phyloP scores from a whole-genome alignment of 2,329 filamentous ascomycete genomes.

The Phyllosticta paracitricarpa region DNA sequence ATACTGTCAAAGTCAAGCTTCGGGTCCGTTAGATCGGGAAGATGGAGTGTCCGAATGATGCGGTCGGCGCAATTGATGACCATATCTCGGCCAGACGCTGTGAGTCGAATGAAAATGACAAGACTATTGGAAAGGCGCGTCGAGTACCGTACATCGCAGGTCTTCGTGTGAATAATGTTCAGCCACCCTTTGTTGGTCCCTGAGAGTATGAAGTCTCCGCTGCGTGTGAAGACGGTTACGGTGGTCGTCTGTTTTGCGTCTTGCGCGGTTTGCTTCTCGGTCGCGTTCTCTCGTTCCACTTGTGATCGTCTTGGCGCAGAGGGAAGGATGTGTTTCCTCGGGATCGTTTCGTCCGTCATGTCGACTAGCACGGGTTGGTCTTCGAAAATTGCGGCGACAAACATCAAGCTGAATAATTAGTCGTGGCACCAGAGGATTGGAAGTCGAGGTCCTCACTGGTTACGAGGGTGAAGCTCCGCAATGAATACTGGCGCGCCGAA shows the following conservation, averaged over 20 bases:
- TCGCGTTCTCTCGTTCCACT: conserved; percentile 58
- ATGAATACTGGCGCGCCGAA: conserved; percentile 93
- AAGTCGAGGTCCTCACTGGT: conserved; percentile 53
- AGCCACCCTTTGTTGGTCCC: conserved; percentile 94
- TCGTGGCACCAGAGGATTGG: neutral
- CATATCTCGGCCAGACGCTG: conserved; percentile 72
- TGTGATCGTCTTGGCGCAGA: conserved; percentile 70
- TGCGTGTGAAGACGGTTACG: conserved; percentile 75
- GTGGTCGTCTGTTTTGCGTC: conserved; percentile 94
- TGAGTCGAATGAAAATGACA: conserved; percentile 78
- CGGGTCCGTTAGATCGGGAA: conserved; percentile 58
- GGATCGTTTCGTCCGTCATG: conserved; percentile 52
- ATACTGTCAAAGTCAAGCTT: conserved; percentile 76
- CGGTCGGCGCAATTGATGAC: conserved; percentile 91
- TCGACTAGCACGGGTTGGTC: conserved; percentile 86
- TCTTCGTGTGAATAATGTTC: conserved; percentile 82
- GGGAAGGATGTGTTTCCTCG: conserved; percentile 67
- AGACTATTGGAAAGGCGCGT: conserved; percentile 80
- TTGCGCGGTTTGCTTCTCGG: conserved; percentile 79
- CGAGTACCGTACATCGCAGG: conserved; percentile 76
- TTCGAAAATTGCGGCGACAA: conserved; percentile 88
- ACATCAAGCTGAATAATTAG: conserved; percentile 51
- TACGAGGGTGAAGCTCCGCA: conserved; percentile 84
- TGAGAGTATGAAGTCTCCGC: conserved; percentile 79
- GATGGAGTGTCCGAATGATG: conserved; percentile 83